A percentile compares a stretch with the other conserved stretches of the same genome.
Evolutionary conservation across 352 stramenopile genomes (phyloP).

Genomic region (Globisporangium okanoganense): DNA sequence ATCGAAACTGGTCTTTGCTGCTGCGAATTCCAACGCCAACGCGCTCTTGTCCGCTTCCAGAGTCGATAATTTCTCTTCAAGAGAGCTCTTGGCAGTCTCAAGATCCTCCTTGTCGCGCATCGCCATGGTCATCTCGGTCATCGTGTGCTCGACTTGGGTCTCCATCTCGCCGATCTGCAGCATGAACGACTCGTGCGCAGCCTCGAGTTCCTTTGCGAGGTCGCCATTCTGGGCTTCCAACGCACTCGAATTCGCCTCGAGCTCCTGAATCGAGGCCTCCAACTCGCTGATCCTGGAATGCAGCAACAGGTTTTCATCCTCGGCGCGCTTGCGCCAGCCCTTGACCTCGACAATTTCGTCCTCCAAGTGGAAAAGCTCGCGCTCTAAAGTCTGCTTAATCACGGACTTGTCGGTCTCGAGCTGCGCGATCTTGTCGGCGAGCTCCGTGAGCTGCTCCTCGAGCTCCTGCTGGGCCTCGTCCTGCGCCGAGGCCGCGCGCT

Average conservation of each 20-base stretch:
- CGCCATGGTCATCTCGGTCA: slow-evolving; percentile 30
- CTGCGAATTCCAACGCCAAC: slow-evolving; percentile 7
- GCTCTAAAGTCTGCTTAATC: slow-evolving; percentile 17
- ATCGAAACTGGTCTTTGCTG: slow-evolving; percentile 8
- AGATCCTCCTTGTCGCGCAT: slow-evolving; percentile 27
- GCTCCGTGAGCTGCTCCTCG: slow-evolving; percentile 49
- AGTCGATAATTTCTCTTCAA: slow-evolving; percentile 18
- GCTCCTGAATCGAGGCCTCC: slow-evolving; percentile 25
- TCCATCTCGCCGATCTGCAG: slow-evolving; percentile 25
- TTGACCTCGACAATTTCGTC: slow-evolving; percentile 46
- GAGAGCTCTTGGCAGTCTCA: background rate
- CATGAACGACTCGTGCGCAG: slow-evolving; percentile 22
- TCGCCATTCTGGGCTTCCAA: slow-evolving; percentile 33
- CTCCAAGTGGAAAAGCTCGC: slow-evolving; percentile 22
- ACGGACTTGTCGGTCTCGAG: slow-evolving; percentile 42
- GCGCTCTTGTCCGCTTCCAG: slow-evolving; percentile 16
- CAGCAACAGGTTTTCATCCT: slow-evolving; percentile 39
- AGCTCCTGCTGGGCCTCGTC: slow-evolving; percentile 48
- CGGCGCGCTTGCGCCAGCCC: slow-evolving; percentile 40
- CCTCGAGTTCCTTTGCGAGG: slow-evolving; percentile 24
- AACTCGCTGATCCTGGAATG: slow-evolving; percentile 34
- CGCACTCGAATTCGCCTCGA: slow-evolving; percentile 20
- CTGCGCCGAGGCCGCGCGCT: slow-evolving; percentile 35
- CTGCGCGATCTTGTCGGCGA: slow-evolving; percentile 57
- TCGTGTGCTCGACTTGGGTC: slow-evolving; percentile 28